Conservation (phyloP, 75 land plant species). For the Gnetum montanum region DNA sequence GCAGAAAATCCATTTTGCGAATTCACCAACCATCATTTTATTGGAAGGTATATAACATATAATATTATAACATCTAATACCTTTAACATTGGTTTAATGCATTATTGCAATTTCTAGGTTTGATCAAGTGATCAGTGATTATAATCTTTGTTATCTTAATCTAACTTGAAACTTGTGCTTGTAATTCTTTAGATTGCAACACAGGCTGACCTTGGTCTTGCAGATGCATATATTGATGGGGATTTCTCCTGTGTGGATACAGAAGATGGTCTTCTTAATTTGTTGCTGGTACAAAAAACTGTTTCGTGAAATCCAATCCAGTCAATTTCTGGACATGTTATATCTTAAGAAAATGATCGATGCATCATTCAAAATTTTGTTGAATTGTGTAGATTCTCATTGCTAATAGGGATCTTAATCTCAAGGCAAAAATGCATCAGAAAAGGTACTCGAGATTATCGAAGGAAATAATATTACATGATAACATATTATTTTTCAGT, state of each 20-base stretch:
- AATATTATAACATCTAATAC: conserved; percentile 1
- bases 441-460: conserved; percentile 18
- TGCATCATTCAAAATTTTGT: neutral
- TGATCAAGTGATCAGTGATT: neutral
- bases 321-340: neutral
- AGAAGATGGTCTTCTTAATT: conserved; percentile 61
- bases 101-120: neutral
- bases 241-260: conserved; percentile 73
- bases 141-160: neutral
- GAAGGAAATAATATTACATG: neutral
- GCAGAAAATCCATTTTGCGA: conserved; percentile 30
- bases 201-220: conserved; percentile 86
- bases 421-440: conserved; percentile 8
- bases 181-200: conserved; percentile 56
- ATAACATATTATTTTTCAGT: no score
- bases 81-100: neutral
- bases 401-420: conserved; percentile 50
- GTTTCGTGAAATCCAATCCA: neutral
- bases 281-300: conserved; percentile 40
- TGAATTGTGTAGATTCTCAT: conserved; percentile 54
- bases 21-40: conserved; percentile 78
- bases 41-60: conserved; percentile 62
- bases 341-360: neutral
- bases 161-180: neutral
- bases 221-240: conserved; percentile 93